Evolutionary conservation across 2,329 filamentous ascomycete species (phyloP).

Genomic region (Fusarium foetens): DNA sequence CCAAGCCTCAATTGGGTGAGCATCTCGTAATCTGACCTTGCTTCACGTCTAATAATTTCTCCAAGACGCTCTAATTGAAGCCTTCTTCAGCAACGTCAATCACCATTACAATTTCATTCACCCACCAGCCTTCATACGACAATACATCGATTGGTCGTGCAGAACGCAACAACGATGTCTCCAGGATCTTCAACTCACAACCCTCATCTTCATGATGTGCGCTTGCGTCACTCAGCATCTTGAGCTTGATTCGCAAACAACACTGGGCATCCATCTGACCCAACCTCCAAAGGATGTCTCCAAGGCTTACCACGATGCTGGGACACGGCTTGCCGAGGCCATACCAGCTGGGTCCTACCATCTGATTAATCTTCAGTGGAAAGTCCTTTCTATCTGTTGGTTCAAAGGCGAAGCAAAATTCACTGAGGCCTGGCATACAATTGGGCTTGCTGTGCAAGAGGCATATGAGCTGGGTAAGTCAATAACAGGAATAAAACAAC

Average conservation of each 20-base stretch:
- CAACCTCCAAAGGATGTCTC: neutral
- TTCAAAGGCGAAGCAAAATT: constrained; percentile 10
- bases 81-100: constrained; percentile 21
- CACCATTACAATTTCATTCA: constrained; percentile 22
- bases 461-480: constrained; percentile 8
- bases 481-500: rapidly evolving
- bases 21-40: neutral
- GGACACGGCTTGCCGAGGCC: neutral
- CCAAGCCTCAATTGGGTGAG: constrained; percentile 1
- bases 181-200: constrained; percentile 10
- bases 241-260: neutral
- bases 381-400: constrained; percentile 13
- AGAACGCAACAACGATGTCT: neutral
- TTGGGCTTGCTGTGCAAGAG: constrained; percentile 5
- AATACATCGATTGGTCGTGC: constrained; percentile 9
- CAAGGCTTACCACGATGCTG: neutral
- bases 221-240: constrained; percentile 13
- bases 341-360: neutral
- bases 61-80: constrained; percentile 11
- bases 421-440: constrained; percentile 14
- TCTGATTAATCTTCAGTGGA: constrained; percentile 14
- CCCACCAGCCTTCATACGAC: neutral
- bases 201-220: constrained; percentile 17
- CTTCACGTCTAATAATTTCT: neutral
- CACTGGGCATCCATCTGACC: neutral